phyloP scores from a whole-genome alignment of 129 eudicot species.

The Tagetes patula region DNA sequence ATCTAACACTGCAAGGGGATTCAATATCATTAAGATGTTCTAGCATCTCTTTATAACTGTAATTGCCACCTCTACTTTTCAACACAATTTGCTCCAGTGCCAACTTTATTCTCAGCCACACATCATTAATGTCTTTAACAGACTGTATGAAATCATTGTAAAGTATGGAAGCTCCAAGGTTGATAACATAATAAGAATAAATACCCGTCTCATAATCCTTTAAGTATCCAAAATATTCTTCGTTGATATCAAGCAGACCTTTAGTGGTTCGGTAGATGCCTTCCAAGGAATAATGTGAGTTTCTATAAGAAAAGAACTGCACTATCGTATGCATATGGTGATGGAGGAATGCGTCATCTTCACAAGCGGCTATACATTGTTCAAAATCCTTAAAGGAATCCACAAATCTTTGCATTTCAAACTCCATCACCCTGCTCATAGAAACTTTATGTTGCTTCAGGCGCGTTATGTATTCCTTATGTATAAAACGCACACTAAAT shows the following conservation, averaged over 20 bases:
- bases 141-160: slow-evolving; percentile 11
- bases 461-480: not conserved
- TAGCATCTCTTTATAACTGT: slow-evolving; percentile 7
- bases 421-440: too few relatives aligned
- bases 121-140: not conserved
- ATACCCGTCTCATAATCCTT: not conserved
- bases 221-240: not conserved
- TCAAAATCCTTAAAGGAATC: not conserved
- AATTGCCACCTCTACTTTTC: slow-evolving; percentile 10
- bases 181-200: slow-evolving; percentile 7
- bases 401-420: too few relatives aligned
- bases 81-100: slow-evolving; percentile 16
- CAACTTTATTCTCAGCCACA: slow-evolving; percentile 15
- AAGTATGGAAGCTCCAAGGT: slow-evolving; percentile 8
- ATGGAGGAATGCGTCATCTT: not conserved
- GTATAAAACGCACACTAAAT: slow-evolving; percentile 13
- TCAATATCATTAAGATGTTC: slow-evolving; percentile 13
- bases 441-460: not conserved
- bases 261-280: slow-evolving; percentile 6
- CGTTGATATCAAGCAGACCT: not conserved
- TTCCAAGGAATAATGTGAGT: not conserved
- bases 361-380: not conserved
- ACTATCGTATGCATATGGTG: not conserved
- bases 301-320: not conserved
- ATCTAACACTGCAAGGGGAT: slow-evolving; percentile 6